Conservation (phyloP, 2,329 filamentous ascomycete genomes). For the Aspergillus udagawae region DNA sequence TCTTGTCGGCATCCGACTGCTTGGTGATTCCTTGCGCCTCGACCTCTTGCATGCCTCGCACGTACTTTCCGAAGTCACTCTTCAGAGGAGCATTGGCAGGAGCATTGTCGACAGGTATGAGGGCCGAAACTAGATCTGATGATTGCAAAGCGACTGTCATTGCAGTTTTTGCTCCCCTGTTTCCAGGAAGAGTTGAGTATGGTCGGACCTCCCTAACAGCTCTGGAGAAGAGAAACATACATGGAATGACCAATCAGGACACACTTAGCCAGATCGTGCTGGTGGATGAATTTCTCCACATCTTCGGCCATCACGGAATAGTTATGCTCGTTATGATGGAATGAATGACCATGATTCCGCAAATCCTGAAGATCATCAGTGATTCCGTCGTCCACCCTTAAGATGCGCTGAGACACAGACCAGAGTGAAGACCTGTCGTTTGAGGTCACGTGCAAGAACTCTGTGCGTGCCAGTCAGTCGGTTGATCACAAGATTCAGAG, state of each 20-base stretch:
- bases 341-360: conserved; percentile 88
- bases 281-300: conserved; percentile 70
- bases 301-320: conserved; percentile 81
- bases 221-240: conserved; percentile 44
- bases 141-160: conserved; percentile 78
- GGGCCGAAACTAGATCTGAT: conserved; percentile 62
- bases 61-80: conserved; percentile 72
- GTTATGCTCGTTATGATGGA: conserved; percentile 71
- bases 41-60: conserved; percentile 79
- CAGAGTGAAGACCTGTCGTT: conserved; percentile 75
- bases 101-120: conserved; percentile 88
- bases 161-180: conserved; percentile 82
- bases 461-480: conserved; percentile 28
- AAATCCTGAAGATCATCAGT: conserved; percentile 59
- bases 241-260: conserved; percentile 93
- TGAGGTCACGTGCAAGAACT: conserved; percentile 74
- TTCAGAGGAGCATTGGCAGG: conserved; percentile 75
- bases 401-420: conserved; percentile 45
- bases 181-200: conserved; percentile 3
- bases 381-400: neutral
- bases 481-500: neutral
- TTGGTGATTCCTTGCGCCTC: conserved; percentile 64
- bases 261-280: conserved; percentile 65
- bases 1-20: conserved; percentile 74
- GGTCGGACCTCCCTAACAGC: neutral